Evolutionary conservation across 352 stramenopile genomes (phyloP), one percentile per base, ranked within the genome.

Genomic region (Globisporangium radiosum): DNA sequence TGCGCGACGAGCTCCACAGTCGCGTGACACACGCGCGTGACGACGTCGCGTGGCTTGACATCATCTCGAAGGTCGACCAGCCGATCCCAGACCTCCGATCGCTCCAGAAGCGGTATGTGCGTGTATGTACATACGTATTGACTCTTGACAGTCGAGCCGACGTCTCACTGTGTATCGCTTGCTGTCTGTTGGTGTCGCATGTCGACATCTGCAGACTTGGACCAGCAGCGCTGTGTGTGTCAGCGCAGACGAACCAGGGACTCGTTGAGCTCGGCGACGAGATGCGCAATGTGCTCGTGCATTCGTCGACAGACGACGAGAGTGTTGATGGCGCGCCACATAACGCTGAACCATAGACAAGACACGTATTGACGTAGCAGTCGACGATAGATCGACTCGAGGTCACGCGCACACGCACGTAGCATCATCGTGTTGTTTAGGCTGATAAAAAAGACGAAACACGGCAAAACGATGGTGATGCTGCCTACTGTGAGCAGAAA

Each of bases 61-160:
- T 94, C 66, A 77, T 94, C 40, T 94, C 85, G 59, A 93, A 94
- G 56, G 80, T 86, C 50, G 85, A 94, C 62, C 69, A 91, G 55
- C 72, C 71, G 11, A 72, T 75, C 38, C 64, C 70, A 6, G 81
- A 79, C 51, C 59, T 75, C 14, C 47, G 53, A 10, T 61, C 61
- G 51, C 67, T 92, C 33, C 62, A 75, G 57, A 40, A 60, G 2
- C 63, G 73, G 70, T 88, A 60, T 44, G 60, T 50, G n/a, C n/a
- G 13, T 15, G 7, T 48, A 17, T 60, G 17, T 54, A 49, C 37
- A 15, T 19, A 15, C 42, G 42, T 11, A 11, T 45, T 0, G 3
- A 33, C 5, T 9, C n/a, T 15, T 39, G 19, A 13, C 0, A 15
- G 49, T 19, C 10, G 17, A 25, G 42, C 5, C n/a, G 11, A 36